phyloP scores from a whole-genome alignment of 2,329 filamentous ascomycete genomes.

The Orbilia brochopaga region DNA sequence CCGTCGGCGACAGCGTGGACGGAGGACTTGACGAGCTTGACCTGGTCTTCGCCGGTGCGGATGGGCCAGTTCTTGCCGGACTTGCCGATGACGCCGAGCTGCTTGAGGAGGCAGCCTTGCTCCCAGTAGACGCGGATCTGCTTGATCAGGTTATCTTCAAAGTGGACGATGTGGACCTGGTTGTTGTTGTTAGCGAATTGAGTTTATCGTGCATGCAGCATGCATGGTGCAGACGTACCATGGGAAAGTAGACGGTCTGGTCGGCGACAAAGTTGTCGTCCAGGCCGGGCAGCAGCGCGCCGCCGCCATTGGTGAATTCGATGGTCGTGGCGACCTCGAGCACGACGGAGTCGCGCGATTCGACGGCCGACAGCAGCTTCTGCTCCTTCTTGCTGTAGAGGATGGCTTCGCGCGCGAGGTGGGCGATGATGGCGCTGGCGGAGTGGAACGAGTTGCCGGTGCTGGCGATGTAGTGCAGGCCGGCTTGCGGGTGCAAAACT shows the following conservation, averaged over 20 bases:
- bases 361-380: conserved; percentile 74
- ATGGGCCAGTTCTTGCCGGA: conserved; percentile 95
- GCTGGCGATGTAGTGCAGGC: conserved; percentile 80
- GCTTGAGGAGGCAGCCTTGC: conserved; percentile 88
- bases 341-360: conserved; percentile 72
- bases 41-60: conserved; percentile 81
- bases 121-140: conserved; percentile 95
- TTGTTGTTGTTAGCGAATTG: too few species aligned
- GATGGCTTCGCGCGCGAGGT: conserved; percentile 70
- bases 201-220: conserved; percentile 20
- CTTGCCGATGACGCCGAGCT: conserved; percentile 90
- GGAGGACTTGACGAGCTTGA: conserved; percentile 72
- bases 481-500: conserved; percentile 69
- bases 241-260: conserved; percentile 75
- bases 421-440: conserved; percentile 78
- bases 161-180: conserved; percentile 86
- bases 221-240: conserved; percentile 67
- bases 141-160: conserved; percentile 79
- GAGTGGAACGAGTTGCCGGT: conserved; percentile 78
- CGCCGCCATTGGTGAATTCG: conserved; percentile 80
- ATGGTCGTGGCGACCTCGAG: conserved; percentile 81
- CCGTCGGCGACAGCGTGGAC: conserved; percentile 62
- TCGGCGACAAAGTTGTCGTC: conserved; percentile 95
- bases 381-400: conserved; percentile 83
- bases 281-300: conserved; percentile 82